These are phyloP conservation scores for Fusarium hostae DNA, from an alignment of 2,329 filamentous ascomycete species.

Conservation along the genomic window DNA sequence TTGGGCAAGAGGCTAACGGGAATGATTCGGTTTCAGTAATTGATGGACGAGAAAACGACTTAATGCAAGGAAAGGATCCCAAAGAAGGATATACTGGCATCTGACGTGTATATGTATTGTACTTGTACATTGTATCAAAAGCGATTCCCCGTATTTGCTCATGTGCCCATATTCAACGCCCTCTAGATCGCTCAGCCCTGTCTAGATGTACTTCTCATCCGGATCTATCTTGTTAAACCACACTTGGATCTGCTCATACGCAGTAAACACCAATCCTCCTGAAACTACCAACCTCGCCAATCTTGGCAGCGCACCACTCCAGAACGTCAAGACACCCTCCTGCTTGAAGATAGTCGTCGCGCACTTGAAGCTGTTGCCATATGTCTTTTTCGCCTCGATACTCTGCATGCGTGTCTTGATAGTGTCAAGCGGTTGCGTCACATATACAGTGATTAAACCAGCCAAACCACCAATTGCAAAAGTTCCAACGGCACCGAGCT, in stretches of 20 bases:
- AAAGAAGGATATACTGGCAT: conserved; percentile 31
- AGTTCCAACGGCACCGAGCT: conserved; percentile 86
- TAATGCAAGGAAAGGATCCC: conserved; percentile 30
- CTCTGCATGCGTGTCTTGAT: conserved; percentile 99
- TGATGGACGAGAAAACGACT: conserved; percentile 4
- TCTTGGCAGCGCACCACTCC: conserved; percentile 91
- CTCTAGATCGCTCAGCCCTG: neutral
- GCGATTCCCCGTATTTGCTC: conserved; percentile 23
- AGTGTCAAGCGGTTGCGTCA: conserved; percentile 82
- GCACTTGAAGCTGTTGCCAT: conserved; percentile 90
- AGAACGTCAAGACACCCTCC: conserved; percentile 90
- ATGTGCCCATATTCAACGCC: conserved; percentile 28
- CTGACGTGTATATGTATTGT: conserved; percentile 38
- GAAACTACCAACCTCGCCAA: conserved; percentile 87
- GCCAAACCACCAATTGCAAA: conserved; percentile 92
- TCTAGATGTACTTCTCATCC: conserved; percentile 81
- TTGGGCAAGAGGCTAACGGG: conserved; percentile 67
- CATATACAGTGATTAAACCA: conserved; percentile 89
- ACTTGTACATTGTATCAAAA: conserved; percentile 45
- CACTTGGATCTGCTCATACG: conserved; percentile 92
- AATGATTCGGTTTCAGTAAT: conserved; percentile 67
- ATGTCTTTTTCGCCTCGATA: conserved; percentile 81
- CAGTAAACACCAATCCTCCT: conserved; percentile 97
- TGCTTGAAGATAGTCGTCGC: conserved; percentile 85
- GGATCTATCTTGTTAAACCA: conserved; percentile 83